Evolutionary conservation across 192 early-diverging fungal species (phyloP).

Genomic region (Cladochytrium replicatum): DNA sequence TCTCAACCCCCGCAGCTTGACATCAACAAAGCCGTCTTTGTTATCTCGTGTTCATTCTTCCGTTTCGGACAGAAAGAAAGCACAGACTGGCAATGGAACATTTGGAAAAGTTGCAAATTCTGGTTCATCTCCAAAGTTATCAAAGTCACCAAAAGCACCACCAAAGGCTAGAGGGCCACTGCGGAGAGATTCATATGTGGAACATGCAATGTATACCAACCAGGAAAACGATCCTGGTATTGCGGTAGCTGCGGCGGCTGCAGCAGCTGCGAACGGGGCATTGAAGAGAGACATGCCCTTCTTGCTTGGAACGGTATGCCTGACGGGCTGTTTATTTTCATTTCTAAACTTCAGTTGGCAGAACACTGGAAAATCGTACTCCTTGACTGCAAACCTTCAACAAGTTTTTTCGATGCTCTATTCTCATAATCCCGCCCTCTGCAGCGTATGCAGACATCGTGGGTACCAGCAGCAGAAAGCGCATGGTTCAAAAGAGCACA

Average conservation of each 20-base stretch:
- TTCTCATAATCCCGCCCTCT: constrained; percentile 44
- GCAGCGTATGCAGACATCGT: constrained; percentile 34
- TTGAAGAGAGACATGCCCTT: constrained; percentile 41
- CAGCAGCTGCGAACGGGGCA: constrained; percentile 4
- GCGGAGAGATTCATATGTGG: too few species aligned
- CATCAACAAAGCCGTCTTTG: too few species aligned
- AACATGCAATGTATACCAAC: too few species aligned
- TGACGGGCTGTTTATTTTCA: neutral
- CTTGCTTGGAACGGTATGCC: constrained; percentile 39
- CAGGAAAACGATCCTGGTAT: neutral
- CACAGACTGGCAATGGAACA: too few species aligned
- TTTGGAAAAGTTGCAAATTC: too few species aligned
- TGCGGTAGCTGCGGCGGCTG: too few species aligned
- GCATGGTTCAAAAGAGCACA: neutral
- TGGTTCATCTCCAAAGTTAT: too few species aligned
- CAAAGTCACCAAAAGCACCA: too few species aligned
- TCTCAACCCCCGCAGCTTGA: too few species aligned
- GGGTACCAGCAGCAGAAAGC: neutral
- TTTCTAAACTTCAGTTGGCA: constrained; percentile 7
- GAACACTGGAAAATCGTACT: constrained; percentile 44
- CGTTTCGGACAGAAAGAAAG: too few species aligned
- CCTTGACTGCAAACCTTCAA: constrained; percentile 52
- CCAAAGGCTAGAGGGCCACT: too few species aligned
- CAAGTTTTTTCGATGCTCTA: constrained; percentile 46
- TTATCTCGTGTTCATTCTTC: too few species aligned